Evolutionary conservation across 2,329 filamentous ascomycete genomes (phyloP), one percentile per base, ranked within the genome.

Genomic region (Verticillium isaacii): DNA sequence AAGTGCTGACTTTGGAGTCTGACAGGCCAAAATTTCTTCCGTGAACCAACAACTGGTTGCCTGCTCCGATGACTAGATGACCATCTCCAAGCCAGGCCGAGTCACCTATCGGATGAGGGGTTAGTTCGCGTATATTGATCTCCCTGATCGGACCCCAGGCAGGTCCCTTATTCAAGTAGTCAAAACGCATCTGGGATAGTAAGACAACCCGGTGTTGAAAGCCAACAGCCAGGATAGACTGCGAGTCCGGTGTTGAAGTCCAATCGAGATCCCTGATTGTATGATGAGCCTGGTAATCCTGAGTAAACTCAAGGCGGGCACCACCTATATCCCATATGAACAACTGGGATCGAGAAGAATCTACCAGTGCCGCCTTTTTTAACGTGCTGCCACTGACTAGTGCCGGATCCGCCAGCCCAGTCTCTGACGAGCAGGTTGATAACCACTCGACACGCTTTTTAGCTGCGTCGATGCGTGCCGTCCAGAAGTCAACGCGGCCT

Each of bases 311-410:
- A 6, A 97, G 82, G 65, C 92, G 89, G 2, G 88, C 88, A 61
- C 89, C 91, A 65, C 89, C 86, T 12, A 92, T 90, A 70, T 97
- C 93, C 94, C 93, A 97, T 58, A 97, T 96, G 0, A 91, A 96
- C 58, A 97, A 77, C 50, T 88, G 86, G 0, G 89, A 92, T 65
- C 89, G 86, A 15, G 83, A 80, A 3, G 85, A 81, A 71, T 96
- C 90, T 37, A 96, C 91, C 23, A 97, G 76, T 4, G 93, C 93
- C 29, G 91, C 90, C 73, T 96, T 97, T 65, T 93, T 89, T 69
- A 93, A 89, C 9, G 89, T 93, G 67, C 91, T 96, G 15, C 91
- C 93, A 70, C 92, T 96, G 12, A 90, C 91, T 32, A 97, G 81
- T 0, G 91, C 88, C 29, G 91, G 90, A 32, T 89, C 84, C 0